phyloP scores from a whole-genome alignment of 2,329 filamentous ascomycete genomes.

The Chaetothyriales sp. region DNA sequence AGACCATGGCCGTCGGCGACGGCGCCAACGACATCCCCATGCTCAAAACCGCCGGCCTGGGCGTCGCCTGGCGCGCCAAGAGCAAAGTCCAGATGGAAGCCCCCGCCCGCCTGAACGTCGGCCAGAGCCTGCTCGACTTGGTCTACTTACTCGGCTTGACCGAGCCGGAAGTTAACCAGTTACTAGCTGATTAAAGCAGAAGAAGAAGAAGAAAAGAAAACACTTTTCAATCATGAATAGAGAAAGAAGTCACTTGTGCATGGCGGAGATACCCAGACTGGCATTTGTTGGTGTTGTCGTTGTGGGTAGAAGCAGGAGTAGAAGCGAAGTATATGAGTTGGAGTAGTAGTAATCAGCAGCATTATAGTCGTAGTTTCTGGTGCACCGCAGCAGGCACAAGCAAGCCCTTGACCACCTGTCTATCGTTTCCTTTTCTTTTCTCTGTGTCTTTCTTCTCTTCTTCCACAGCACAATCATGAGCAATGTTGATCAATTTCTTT shows the following conservation, averaged over 20 bases:
- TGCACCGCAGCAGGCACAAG: neutral
- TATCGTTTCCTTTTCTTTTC: too few species aligned
- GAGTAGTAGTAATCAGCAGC: constrained; percentile 18
- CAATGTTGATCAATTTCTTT: too few species aligned
- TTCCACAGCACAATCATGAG: too few species aligned
- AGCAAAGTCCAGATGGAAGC: constrained; percentile 47
- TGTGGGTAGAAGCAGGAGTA: constrained; percentile 8
- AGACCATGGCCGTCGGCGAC: constrained; percentile 46
- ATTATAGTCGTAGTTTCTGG: constrained; percentile 3
- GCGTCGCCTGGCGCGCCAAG: constrained; percentile 51
- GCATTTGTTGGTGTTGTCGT: constrained; percentile 3
- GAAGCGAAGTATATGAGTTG: constrained; percentile 14
- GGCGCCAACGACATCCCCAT: constrained; percentile 52
- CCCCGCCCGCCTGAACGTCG: constrained; percentile 41
- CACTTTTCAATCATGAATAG: too few species aligned
- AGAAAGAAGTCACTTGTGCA: neutral
- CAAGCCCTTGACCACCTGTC: too few species aligned
- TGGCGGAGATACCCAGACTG: neutral
- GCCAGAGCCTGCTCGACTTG: constrained; percentile 41
- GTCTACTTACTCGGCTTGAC: constrained; percentile 42
- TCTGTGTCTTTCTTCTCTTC: too few species aligned
- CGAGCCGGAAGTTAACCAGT: constrained; percentile 34
- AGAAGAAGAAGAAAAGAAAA: too few species aligned
- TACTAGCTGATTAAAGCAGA: constrained; percentile 20
- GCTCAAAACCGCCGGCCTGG: constrained; percentile 46